Conservation (phyloP, 176 grass and related monocot species). For the Raddia distichophylla region DNA sequence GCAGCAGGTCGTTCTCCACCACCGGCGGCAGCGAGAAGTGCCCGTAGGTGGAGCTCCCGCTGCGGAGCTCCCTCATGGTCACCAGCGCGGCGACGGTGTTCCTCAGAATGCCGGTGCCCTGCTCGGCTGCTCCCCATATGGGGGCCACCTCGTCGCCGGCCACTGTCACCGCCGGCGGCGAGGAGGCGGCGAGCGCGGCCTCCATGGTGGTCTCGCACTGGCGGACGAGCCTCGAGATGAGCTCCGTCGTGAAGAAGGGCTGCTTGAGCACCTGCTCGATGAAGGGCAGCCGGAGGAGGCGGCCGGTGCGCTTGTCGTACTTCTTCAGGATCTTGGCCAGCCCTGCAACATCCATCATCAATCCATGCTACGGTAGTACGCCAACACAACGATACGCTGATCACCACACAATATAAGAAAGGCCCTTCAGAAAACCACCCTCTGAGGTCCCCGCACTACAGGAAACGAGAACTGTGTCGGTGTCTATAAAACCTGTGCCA, state of each 20-base stretch:
- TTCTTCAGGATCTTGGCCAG: slow-evolving; percentile 87
- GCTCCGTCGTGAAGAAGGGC: slow-evolving; percentile 88
- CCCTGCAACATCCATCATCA: slow-evolving; percentile 36
- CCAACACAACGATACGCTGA: no score
- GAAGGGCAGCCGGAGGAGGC: slow-evolving; percentile 65
- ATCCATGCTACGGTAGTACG: no score
- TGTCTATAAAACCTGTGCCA: no score
- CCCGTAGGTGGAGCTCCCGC: slow-evolving; percentile 64
- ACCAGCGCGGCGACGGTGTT: slow-evolving; percentile 63
- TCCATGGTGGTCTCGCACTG: slow-evolving; percentile 75
- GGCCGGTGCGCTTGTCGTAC: slow-evolving; percentile 78
- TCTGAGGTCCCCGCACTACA: no score
- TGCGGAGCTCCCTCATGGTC: slow-evolving; percentile 72
- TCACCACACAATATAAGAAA: no score
- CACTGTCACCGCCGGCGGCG: neutral
- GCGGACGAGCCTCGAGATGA: slow-evolving; percentile 66
- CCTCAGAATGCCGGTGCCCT: slow-evolving; percentile 70
- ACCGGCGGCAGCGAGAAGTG: slow-evolving; percentile 72
- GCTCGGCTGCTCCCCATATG: neutral
- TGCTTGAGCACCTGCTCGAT: slow-evolving; percentile 70
- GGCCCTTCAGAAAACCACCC: no score
- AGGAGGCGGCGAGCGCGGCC: slow-evolving; percentile 37
- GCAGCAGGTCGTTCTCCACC: slow-evolving; percentile 48
- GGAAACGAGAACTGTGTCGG: no score
- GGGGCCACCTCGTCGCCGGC: neutral